These are phyloP conservation scores for Trichoderma cornu-damae DNA, from an alignment of 2,329 filamentous ascomycete species.

Conservation along the genomic window DNA sequence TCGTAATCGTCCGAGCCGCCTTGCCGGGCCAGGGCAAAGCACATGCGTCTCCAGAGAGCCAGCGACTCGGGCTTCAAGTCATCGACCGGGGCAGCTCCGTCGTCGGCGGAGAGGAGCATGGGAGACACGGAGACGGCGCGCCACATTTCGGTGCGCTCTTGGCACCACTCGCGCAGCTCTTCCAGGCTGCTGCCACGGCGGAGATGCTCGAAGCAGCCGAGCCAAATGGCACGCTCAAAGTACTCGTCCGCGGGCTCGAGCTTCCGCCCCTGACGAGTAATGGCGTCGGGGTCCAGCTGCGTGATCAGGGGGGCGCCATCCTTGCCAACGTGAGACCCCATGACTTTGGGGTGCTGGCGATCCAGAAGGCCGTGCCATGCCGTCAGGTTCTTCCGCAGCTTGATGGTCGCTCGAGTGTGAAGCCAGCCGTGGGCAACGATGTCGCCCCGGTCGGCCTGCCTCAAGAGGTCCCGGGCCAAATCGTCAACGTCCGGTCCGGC, in stretches of 20 bases:
- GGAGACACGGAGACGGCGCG: constrained; percentile 77
- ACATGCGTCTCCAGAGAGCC: constrained; percentile 73
- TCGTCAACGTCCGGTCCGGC: constrained; percentile 67
- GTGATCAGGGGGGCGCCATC: constrained; percentile 67
- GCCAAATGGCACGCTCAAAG: constrained; percentile 87
- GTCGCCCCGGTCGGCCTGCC: constrained; percentile 70
- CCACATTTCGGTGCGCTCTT: constrained; percentile 83
- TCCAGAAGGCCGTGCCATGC: constrained; percentile 62
- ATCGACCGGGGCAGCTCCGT: constrained; percentile 37
- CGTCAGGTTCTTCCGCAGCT: constrained; percentile 77
- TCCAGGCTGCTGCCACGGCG: constrained; percentile 71
- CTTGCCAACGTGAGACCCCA: constrained; percentile 51
- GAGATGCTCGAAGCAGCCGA: constrained; percentile 89
- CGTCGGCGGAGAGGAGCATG: constrained; percentile 52
- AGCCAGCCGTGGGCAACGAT: constrained; percentile 87
- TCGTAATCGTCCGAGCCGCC: constrained; percentile 72
- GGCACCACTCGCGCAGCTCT: constrained; percentile 78
- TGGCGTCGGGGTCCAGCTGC: constrained; percentile 86
- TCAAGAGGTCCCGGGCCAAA: constrained; percentile 69
- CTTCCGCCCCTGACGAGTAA: constrained; percentile 69
- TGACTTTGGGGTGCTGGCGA: constrained; percentile 53
- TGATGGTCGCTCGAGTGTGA: constrained; percentile 84
- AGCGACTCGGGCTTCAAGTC: constrained; percentile 42
- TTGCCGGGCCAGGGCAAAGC: constrained; percentile 64
- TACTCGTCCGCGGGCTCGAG: constrained; percentile 80